phyloP scores from a whole-genome alignment of 148 eudicot species.

The Arbutus unedo region DNA sequence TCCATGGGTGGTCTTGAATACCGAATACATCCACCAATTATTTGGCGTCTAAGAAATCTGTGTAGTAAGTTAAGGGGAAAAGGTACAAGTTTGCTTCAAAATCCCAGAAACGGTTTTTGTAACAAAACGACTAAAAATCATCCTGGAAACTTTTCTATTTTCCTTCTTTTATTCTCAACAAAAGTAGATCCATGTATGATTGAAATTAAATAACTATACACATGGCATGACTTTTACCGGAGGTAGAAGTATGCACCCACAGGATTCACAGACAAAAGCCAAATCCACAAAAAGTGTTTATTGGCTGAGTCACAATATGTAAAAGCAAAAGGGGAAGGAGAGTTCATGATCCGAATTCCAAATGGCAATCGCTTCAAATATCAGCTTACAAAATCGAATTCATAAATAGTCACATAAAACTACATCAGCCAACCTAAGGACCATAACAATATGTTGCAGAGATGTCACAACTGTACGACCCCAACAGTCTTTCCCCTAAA shows the following conservation, averaged over 20 bases:
- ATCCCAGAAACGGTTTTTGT: not conserved
- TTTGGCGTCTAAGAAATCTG: not conserved
- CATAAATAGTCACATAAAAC: too few species aligned
- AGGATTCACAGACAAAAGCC: too few species aligned
- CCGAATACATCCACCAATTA: not conserved
- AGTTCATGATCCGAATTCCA: not conserved
- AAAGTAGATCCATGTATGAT: not conserved
- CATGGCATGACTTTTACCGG: too few species aligned
- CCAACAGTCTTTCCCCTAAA: not conserved
- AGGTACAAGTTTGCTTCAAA: not conserved
- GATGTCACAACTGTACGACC: not conserved
- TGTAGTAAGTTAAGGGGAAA: not conserved
- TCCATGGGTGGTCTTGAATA: not conserved
- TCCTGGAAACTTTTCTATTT: not conserved
- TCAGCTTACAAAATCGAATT: too few species aligned
- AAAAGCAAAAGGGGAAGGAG: not conserved
- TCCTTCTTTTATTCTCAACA: not conserved
- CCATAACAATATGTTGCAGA: not conserved
- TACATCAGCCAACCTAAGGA: too few species aligned
- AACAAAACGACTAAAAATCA: not conserved
- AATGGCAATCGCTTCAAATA: not conserved
- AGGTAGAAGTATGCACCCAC: too few species aligned
- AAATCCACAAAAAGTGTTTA: too few species aligned
- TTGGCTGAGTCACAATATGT: too few species aligned
- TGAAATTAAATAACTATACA: too few species aligned